Evolutionary conservation across 2,329 filamentous ascomycete species (phyloP), one percentile per base, ranked within the genome.

Genomic region (Aspergillus neotritici): DNA sequence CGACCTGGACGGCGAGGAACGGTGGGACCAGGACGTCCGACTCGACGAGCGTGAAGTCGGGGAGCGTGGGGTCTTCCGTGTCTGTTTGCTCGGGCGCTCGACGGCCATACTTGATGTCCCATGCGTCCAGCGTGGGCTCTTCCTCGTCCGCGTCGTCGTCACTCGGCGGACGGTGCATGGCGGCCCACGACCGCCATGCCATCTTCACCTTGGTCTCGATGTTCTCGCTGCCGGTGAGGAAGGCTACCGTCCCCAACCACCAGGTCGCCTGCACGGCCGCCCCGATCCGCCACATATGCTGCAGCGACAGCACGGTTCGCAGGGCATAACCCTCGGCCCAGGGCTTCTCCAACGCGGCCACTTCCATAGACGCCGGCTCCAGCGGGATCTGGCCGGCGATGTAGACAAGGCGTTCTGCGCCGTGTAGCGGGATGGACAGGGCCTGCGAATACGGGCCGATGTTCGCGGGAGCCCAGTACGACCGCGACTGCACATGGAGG

Each of bases 361-460:
- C 56, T 5, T 71, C 61, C 91, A 97, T 97, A 4, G 78, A 83
- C 4, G 82, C 77, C 0, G 93, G 90, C 4, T 91, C 68, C 3
- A 98, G 76, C 2, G 91, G 88, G 38, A 98, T 96, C 66, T 97
- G 93, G 0, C 93, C 93, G 0, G 93, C 90, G 30, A 96, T 75
- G 42, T 82, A 82, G 12, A 91, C 72, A 8, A 78, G 41, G 6
- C 60, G 60, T 33, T 56, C 55, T 29, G 50, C 41, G 9, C 60
- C 58, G 14, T 57, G 49, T 21, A 62, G 40, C 3, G 56, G 53
- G 7, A 62, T 46, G 7, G 74, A 57, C 9, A 93, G 81, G 4
- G 89, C 88, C 69, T 98, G 93, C 43, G 90, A 96, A 66, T 97
- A 97, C 0, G 93, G 93, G 0, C 93, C 93, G 41, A 98, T 97